Conservation (phyloP, 2,329 filamentous ascomycete species). For the Exophiala oligosperma region DNA sequence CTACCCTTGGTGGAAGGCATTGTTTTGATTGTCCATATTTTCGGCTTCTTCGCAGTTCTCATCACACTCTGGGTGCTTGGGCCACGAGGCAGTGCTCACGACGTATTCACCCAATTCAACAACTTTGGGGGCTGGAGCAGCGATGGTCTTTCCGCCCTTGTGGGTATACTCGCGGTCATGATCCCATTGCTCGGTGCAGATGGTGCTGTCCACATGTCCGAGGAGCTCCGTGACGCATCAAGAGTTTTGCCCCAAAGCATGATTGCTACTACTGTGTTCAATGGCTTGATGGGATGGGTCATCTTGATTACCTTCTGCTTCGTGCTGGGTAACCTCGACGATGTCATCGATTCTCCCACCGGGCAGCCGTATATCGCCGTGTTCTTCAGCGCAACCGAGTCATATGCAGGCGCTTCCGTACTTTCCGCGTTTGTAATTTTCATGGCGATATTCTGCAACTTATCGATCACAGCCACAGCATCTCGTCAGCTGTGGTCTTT, state of each 20-base stretch:
- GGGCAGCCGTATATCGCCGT: conserved; percentile 41
- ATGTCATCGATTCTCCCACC: conserved; percentile 35
- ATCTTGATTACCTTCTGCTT: conserved; percentile 41
- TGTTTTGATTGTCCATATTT: conserved; percentile 44
- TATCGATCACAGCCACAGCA: conserved; percentile 39
- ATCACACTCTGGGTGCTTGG: conserved; percentile 46
- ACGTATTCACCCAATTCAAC: conserved; percentile 43
- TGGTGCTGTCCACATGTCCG: conserved; percentile 33
- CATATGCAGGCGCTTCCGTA: conserved; percentile 33
- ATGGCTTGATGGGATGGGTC: conserved; percentile 39
- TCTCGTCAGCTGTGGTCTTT: conserved; percentile 43
- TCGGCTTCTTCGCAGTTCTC: conserved; percentile 45
- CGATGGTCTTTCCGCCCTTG: conserved; percentile 31
- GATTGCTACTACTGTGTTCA: conserved; percentile 38
- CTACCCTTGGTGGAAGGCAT: conserved; percentile 43
- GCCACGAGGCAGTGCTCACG: conserved; percentile 37
- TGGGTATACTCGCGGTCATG: conserved; percentile 33
- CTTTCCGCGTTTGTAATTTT: conserved; percentile 37
- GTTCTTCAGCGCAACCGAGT: conserved; percentile 38
- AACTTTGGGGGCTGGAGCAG: conserved; percentile 41
- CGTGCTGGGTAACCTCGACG: conserved; percentile 37
- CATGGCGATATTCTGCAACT: conserved; percentile 33
- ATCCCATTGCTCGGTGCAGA: conserved; percentile 30
- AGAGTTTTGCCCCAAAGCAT: conserved; percentile 40
- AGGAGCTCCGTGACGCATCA: conserved; percentile 41